These are phyloP conservation scores for Ricinus communis DNA, from an alignment of 345 rosid genomes.

Conservation along the genomic window DNA sequence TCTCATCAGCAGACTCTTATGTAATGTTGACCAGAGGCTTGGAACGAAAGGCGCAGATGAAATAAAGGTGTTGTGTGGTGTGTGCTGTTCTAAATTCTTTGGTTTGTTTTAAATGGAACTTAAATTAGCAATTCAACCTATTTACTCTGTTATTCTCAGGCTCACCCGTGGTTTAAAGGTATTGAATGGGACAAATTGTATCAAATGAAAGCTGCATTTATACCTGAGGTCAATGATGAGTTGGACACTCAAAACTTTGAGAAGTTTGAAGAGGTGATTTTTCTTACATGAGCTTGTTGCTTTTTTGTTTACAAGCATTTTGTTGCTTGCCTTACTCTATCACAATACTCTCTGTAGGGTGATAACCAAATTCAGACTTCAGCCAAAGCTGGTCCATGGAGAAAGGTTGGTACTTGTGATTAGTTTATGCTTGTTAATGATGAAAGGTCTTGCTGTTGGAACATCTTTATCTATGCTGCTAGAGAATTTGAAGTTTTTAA, in stretches of 20 bases:
- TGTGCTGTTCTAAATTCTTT: constrained; percentile 12
- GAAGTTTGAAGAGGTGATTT: constrained; percentile 51
- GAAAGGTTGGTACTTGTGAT: constrained; percentile 30
- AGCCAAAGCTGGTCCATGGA: constrained; percentile 37
- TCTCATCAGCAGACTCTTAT: constrained; percentile 55
- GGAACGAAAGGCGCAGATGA: constrained; percentile 66
- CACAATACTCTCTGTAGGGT: constrained; percentile 18
- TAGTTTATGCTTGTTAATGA: constrained; percentile 2
- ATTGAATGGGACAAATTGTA: constrained; percentile 61
- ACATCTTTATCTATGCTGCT: not conserved
- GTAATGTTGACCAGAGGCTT: constrained; percentile 64
- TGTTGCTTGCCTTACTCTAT: constrained; percentile 4
- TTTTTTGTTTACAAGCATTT: not conserved
- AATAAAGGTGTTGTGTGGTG: constrained; percentile 49
- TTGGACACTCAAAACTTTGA: constrained; percentile 69
- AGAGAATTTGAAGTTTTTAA: not conserved
- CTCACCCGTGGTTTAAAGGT: constrained; percentile 60
- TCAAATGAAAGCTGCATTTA: constrained; percentile 60
- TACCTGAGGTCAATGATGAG: constrained; percentile 61
- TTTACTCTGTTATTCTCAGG: constrained; percentile 30
- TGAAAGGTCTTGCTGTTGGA: not conserved
- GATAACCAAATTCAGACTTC: constrained; percentile 30
- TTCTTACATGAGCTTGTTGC: not conserved
- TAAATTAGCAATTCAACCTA: not conserved
- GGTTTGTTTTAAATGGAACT: not conserved